Conservation (phyloP, 2,329 filamentous ascomycete species). For the Ustulina deusta region DNA sequence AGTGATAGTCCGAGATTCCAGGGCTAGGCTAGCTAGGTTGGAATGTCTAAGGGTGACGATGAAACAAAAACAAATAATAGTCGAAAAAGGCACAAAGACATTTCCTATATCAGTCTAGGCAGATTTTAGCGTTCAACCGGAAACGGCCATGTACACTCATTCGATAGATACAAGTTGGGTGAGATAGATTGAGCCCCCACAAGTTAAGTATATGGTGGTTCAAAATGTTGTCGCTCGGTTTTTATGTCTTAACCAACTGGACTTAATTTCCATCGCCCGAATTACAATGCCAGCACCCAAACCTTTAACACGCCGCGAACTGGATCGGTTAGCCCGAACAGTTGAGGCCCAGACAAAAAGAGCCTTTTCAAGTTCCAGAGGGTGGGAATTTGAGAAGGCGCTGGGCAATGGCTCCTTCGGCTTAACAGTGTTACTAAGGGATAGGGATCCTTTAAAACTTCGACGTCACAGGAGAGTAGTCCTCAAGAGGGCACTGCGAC, state of each 20-base stretch:
- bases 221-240: neutral
- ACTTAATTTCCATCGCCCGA: neutral
- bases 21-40: neutral
- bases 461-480: constrained; percentile 13
- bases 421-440: neutral
- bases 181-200: neutral
- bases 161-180: neutral
- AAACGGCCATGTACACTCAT: neutral
- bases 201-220: neutral
- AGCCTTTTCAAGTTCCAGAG: neutral
- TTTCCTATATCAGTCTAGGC: neutral
- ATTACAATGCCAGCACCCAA: neutral
- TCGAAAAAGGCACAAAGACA: neutral
- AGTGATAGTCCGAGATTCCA: neutral
- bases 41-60: neutral
- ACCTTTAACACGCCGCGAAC: neutral
- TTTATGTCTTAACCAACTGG: neutral
- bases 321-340: neutral
- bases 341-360: neutral
- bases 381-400: constrained; percentile 15
- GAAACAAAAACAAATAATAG: neutral
- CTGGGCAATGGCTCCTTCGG: constrained; percentile 22
- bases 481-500: constrained; percentile 4
- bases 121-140: neutral
- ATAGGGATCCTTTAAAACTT: constrained; percentile 10